Base-by-base conservation (phyloP, 148 eudicot genomes). In the Cornus suecica region DNA sequence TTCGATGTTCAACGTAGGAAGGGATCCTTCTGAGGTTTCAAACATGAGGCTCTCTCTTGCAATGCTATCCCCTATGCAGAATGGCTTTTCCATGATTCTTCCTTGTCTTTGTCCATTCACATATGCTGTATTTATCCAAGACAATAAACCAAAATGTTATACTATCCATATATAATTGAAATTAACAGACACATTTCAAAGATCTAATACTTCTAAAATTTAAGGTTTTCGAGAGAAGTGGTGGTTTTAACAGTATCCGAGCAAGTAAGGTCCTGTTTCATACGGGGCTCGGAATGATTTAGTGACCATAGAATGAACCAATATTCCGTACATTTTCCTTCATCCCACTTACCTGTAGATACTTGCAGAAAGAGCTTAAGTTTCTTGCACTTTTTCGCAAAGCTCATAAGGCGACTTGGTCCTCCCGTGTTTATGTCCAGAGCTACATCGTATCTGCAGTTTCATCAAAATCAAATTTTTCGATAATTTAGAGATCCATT, bases 91-190 rank as follows among this genome's bases (percentile, higher is more conserved):
- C 97, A 93, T 88, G 67, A 95, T 80, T 73, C 81, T 87, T 78
- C 99, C 99, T 90, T 86, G 91, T 82, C 97, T 84, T 85, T 91
- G 94, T 85, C 99, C 99, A 83, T 95, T 95, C 37, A 95, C 99
- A 80, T 95, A 95, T 72, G 99, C 99, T 95, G 89, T 9, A 67
- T 95, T 88, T 9, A 67, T 4, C 11, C 64, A 32, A 68, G 26
- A 32, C 15, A 72, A 66, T 20, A 4, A 51, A 63, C 22, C 42
- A 62, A 23, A 16, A 16, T 48, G 18, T 48, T 3, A 11, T 48
- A 0, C 3, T 48, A 48, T 48, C 3, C 0, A 11, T 48, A 48
- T 48, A 18, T 48, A 11, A 13, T 48, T 71, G 42, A 8, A 54
- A 2, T 22, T 48, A 48, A 23, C 63, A 48, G 27, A 22, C 3